Conservation (phyloP, 371 early-diverging fungal species). For the Mortierella sp. region DNA sequence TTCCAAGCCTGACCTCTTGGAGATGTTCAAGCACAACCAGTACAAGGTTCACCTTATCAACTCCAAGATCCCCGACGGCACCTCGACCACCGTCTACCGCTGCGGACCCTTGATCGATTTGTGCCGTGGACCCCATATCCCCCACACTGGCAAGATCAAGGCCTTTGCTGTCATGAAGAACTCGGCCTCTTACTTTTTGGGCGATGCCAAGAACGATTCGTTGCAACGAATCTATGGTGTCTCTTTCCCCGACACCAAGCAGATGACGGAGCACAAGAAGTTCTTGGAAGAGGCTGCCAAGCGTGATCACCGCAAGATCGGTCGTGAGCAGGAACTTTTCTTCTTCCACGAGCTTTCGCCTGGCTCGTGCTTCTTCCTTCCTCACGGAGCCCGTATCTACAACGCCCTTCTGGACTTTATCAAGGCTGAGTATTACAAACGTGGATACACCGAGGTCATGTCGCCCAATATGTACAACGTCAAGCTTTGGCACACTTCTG, state of each 20-base stretch:
- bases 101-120: constrained; percentile 99
- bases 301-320: constrained; percentile 99
- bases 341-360: constrained; percentile 98
- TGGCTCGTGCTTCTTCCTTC: constrained; percentile 97
- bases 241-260: constrained; percentile 98
- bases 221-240: constrained; percentile 99
- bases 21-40: constrained; percentile 98
- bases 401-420: constrained; percentile 93
- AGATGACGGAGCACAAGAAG: constrained; percentile 94
- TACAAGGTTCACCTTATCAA: constrained; percentile 96
- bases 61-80: constrained; percentile 94
- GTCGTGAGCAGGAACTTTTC: constrained; percentile 96
- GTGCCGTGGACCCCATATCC: constrained; percentile 99
- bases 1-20: constrained; percentile 92
- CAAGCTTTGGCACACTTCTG: constrained; percentile 98
- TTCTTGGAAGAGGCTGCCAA: constrained; percentile 97
- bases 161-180: constrained; percentile 96
- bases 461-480: constrained; percentile 98
- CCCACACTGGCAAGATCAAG: constrained; percentile 95
- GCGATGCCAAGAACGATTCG: constrained; percentile 96
- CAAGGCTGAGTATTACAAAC: constrained; percentile 78
- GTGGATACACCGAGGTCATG: constrained; percentile 93
- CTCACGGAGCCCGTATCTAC: constrained; percentile 97
- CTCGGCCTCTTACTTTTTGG: constrained; percentile 98
- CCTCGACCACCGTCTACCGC: constrained; percentile 97